Conservation (phyloP, 345 rosid species). For the Aethionema arabicum region DNA sequence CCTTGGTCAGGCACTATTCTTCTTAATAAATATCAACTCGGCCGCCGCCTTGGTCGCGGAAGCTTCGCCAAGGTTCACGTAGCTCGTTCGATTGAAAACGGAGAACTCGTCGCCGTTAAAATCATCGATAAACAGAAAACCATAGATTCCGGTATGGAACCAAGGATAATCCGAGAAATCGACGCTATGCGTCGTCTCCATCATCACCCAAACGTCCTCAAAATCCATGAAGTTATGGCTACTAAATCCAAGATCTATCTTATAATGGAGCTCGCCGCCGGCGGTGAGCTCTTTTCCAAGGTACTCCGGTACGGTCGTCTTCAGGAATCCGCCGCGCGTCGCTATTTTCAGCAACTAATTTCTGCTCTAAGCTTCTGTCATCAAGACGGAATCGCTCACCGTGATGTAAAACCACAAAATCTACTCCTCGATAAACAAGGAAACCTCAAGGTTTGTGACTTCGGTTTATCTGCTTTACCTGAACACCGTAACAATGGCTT, state of each 20-base stretch:
- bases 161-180: slow-evolving; percentile 64
- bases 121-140: slow-evolving; percentile 60
- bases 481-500: slow-evolving; percentile 56
- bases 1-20: slow-evolving; percentile 41
- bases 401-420: slow-evolving; percentile 87
- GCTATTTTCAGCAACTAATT: slow-evolving; percentile 70
- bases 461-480: slow-evolving; percentile 70
- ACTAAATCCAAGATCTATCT: slow-evolving; percentile 74
- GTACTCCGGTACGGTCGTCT: slow-evolving; percentile 51
- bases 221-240: slow-evolving; percentile 87
- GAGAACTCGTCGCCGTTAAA: slow-evolving; percentile 55
- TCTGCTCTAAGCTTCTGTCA: slow-evolving; percentile 83
- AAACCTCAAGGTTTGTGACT: slow-evolving; percentile 71
- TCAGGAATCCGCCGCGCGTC: slow-evolving; percentile 52
- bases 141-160: slow-evolving; percentile 51
- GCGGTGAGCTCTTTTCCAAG: slow-evolving; percentile 65
- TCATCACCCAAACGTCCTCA: slow-evolving; percentile 72
- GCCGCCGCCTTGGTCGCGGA: slow-evolving; percentile 65
- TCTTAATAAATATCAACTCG: slow-evolving; percentile 65
- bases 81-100: slow-evolving; percentile 52
- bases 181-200: slow-evolving; percentile 81
- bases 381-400: slow-evolving; percentile 79
- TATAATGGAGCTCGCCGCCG: slow-evolving; percentile 73
- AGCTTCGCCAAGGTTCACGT: slow-evolving; percentile 68
- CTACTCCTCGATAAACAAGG: slow-evolving; percentile 67